Conservation (phyloP, 805 yeast genomes). For the Barnettozyma californica region DNA sequence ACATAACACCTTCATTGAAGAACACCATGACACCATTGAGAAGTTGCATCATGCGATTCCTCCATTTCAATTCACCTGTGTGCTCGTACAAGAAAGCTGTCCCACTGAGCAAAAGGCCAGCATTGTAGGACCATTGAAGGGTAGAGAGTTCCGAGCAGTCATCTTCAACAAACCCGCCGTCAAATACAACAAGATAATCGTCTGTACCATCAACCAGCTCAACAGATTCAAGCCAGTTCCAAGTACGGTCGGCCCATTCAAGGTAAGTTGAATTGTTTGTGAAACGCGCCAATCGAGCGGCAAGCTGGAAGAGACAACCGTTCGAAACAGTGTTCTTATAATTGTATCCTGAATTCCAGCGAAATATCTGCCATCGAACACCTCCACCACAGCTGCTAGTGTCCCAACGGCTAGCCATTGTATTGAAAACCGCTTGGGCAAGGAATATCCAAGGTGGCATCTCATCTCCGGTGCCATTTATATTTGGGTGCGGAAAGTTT, state of each 20-base stretch:
- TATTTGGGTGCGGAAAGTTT: constrained; percentile 69
- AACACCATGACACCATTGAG: constrained; percentile 52
- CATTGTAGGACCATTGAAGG: constrained; percentile 83
- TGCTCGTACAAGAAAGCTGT: constrained; percentile 74
- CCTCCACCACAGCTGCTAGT: constrained; percentile 81
- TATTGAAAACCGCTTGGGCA: constrained; percentile 86
- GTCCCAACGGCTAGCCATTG: constrained; percentile 92
- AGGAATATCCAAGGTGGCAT: constrained; percentile 75
- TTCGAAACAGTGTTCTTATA: constrained; percentile 91
- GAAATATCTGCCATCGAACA: constrained; percentile 91
- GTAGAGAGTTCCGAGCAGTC: constrained; percentile 58
- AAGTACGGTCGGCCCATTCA: constrained; percentile 68
- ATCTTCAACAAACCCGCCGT: constrained; percentile 54
- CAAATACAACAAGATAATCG: constrained; percentile 41
- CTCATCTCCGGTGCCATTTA: constrained; percentile 20
- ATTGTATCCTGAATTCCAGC: constrained; percentile 91
- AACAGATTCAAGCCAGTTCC: constrained; percentile 70
- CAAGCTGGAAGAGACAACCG: constrained; percentile 83
- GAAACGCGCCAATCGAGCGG: constrained; percentile 81
- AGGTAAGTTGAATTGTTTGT: constrained; percentile 69
- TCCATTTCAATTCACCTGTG: constrained; percentile 67
- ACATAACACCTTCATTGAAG: constrained; percentile 54
- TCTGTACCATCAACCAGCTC: constrained; percentile 31
- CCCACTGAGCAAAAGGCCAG: constrained; percentile 74
- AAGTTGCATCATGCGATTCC: constrained; percentile 48